phyloP scores from a whole-genome alignment of 306 rosid species.

The Mimosa pudica region DNA sequence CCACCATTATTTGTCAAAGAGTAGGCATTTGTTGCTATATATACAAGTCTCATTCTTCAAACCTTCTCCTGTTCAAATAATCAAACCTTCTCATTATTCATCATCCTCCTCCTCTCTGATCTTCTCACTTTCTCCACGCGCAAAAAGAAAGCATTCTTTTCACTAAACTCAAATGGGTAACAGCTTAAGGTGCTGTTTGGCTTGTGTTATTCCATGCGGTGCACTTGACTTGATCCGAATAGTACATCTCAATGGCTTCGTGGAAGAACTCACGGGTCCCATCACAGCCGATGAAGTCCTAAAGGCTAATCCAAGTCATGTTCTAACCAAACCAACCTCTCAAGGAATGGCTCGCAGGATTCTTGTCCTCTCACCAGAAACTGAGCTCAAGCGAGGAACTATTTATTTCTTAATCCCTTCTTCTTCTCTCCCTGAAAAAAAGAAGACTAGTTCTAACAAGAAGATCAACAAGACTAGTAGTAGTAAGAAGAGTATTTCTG shows the following conservation, averaged over 20 bases:
- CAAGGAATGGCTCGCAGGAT: conserved; percentile 77
- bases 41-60: conserved; percentile 37
- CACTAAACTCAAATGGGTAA: conserved; percentile 62
- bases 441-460: conserved; percentile 27
- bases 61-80: conserved; percentile 35
- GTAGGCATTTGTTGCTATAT: conserved; percentile 48
- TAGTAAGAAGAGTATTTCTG: conserved; percentile 7
- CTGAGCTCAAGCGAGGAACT: conserved; percentile 85
- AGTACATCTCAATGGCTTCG: conserved; percentile 83
- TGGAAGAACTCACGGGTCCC: conserved; percentile 72
- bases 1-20: conserved; percentile 17
- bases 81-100: not conserved
- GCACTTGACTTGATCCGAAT: conserved; percentile 87
- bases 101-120: not conserved
- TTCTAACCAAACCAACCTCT: conserved; percentile 78
- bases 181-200: conserved; percentile 89
- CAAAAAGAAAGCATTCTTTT: not conserved
- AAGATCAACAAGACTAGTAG: conserved; percentile 42
- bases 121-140: not conserved
- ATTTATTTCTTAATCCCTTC: conserved; percentile 88
- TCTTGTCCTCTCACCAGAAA: conserved; percentile 75
- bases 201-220: conserved; percentile 94
- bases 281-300: conserved; percentile 81
- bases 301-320: conserved; percentile 73
- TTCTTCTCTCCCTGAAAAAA: conserved; percentile 67